phyloP scores from a whole-genome alignment of 1,284 basidiomycete genomes.

The Trichosporon inkin region DNA sequence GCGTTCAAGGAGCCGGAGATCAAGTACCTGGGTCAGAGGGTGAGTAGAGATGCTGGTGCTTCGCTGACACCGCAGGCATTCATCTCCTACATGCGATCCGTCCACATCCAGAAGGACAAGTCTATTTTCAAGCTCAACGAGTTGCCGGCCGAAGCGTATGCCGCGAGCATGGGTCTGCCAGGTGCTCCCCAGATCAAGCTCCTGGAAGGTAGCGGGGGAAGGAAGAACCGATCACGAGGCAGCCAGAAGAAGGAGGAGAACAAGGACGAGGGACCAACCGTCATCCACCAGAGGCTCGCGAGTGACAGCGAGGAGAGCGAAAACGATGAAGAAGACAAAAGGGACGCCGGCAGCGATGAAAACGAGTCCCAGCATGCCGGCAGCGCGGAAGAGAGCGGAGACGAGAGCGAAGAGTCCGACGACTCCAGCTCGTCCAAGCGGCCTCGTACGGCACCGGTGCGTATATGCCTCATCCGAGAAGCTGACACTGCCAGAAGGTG shows the following conservation, averaged over 20 bases:
- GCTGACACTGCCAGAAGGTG: slow-evolving; percentile 48
- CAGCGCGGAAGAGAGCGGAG: slow-evolving; percentile 19
- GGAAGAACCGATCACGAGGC: slow-evolving; percentile 35
- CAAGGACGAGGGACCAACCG: slow-evolving; percentile 19
- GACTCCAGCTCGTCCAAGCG: not conserved
- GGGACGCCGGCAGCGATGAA: slow-evolving; percentile 29
- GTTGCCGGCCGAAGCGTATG: slow-evolving; percentile 77
- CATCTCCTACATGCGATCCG: slow-evolving; percentile 89
- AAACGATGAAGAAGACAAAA: slow-evolving; percentile 24
- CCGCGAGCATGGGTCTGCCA: slow-evolving; percentile 84
- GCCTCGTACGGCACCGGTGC: slow-evolving; percentile 1
- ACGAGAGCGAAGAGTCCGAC: slow-evolving; percentile 7
- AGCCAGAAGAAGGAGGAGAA: slow-evolving; percentile 29
- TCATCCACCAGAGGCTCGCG: slow-evolving; percentile 22
- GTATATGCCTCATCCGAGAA: not conserved
- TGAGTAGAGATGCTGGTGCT: slow-evolving; percentile 51
- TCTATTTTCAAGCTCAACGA: slow-evolving; percentile 79
- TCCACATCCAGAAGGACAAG: slow-evolving; percentile 93
- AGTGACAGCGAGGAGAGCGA: slow-evolving; percentile 27
- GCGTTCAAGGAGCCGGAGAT: slow-evolving; percentile 95
- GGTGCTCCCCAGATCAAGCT: slow-evolving; percentile 97
- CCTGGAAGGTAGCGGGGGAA: slow-evolving; percentile 38
- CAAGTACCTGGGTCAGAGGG: slow-evolving; percentile 92
- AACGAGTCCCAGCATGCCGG: slow-evolving; percentile 33
- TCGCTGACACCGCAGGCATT: slow-evolving; percentile 65